A percentile compares a stretch with the other conserved stretches of the same genome.
These are phyloP conservation scores for Talaromyces sp. DNA, from an alignment of 2,329 filamentous ascomycete genomes.

Conservation along the genomic window DNA sequence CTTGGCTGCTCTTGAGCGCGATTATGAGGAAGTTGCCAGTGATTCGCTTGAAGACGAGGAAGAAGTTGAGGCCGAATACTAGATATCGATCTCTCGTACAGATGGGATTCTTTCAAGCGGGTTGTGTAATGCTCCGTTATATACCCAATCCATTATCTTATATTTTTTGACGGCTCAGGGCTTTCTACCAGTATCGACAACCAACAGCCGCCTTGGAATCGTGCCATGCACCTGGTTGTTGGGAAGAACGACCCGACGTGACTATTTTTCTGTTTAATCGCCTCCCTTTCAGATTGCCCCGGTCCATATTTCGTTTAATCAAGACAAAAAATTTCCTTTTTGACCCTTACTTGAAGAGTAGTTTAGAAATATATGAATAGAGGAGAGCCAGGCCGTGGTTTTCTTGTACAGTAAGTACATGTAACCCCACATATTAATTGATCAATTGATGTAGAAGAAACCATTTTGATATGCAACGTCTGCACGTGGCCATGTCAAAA, in stretches of 20 bases:
- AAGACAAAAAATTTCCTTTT: neutral
- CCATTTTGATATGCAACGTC: too few species aligned
- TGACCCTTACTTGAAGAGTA: neutral
- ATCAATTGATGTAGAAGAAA: too few species aligned
- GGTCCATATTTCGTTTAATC: slow-evolving; percentile 1
- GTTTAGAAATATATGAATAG: neutral
- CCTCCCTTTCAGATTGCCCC: neutral
- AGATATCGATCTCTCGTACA: slow-evolving; percentile 33
- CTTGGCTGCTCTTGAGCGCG: slow-evolving; percentile 92
- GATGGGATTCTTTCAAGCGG: slow-evolving; percentile 8
- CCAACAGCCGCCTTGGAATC: neutral
- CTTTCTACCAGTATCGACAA: neutral
- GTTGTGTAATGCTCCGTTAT: slow-evolving; percentile 13
- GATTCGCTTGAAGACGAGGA: slow-evolving; percentile 88
- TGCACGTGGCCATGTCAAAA: too few species aligned
- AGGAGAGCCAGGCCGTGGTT: neutral
- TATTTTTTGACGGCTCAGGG: neutral
- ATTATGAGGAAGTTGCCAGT: slow-evolving; percentile 97
- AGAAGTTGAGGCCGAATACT: slow-evolving; percentile 86
- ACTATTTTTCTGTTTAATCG: slow-evolving; percentile 1
- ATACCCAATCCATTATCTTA: slow-evolving; percentile 14
- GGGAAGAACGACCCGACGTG: neutral
- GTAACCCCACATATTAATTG: too few species aligned
- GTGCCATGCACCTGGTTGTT: neutral
- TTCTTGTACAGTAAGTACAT: neutral